Conservation (phyloP, 768 basidiomycete genomes). For the Lentinula raphanica region DNA sequence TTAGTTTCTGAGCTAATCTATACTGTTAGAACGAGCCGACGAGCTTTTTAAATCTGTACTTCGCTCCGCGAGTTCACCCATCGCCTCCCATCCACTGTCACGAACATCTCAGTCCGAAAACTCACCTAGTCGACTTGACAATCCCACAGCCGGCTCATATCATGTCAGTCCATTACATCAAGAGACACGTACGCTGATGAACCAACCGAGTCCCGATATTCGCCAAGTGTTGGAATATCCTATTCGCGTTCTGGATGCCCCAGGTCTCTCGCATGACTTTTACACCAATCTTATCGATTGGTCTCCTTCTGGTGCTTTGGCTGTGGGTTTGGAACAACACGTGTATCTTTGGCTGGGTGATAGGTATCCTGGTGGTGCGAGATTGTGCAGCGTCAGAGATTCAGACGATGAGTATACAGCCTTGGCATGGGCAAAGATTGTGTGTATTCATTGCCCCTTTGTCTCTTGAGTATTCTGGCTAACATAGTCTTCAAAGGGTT, state of each 20-base stretch:
- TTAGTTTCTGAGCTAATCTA: slow-evolving; percentile 17
- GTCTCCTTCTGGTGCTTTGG: slow-evolving; percentile 68
- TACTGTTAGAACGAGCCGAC: slow-evolving; percentile 45
- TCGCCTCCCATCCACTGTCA: slow-evolving; percentile 39
- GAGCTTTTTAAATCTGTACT: slow-evolving; percentile 46
- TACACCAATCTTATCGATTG: slow-evolving; percentile 77
- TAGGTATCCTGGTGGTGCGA: slow-evolving; percentile 56
- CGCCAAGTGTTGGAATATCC: slow-evolving; percentile 64
- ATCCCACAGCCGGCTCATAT: slow-evolving; percentile 61
- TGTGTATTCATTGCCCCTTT: slow-evolving; percentile 20
- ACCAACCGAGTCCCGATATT: slow-evolving; percentile 54
- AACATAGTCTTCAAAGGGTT: slow-evolving; percentile 33
- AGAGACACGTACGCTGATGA: slow-evolving; percentile 54
- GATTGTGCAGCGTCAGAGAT: slow-evolving; percentile 54
- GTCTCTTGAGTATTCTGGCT: not conserved
- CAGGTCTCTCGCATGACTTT: slow-evolving; percentile 76
- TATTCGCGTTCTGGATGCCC: slow-evolving; percentile 73
- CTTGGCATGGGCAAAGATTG: slow-evolving; percentile 60
- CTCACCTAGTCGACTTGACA: slow-evolving; percentile 43
- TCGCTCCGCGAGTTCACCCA: slow-evolving; percentile 37
- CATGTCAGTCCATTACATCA: slow-evolving; percentile 62
- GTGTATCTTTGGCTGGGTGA: slow-evolving; percentile 78
- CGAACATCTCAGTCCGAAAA: slow-evolving; percentile 27
- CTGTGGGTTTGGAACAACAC: slow-evolving; percentile 60
- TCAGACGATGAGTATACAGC: slow-evolving; percentile 55